phyloP scores from a whole-genome alignment of 1,139 yeast genomes.

The Geotrichum carabidarum region DNA sequence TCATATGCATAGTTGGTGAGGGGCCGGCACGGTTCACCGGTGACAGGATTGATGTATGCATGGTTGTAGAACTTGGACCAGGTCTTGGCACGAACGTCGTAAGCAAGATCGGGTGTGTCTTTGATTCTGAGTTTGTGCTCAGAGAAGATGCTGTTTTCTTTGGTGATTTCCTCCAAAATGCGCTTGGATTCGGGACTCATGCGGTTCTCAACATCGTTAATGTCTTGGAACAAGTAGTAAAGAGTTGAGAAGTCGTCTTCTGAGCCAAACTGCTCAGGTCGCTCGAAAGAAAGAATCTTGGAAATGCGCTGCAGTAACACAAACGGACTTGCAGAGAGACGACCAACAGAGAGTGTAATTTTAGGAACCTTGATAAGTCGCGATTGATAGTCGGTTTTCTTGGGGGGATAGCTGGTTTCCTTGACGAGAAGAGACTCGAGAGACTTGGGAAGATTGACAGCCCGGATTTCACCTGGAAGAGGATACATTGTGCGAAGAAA shows the following conservation, averaged over 20 bases:
- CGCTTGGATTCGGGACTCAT: slow-evolving; percentile 72
- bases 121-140: slow-evolving; percentile 30
- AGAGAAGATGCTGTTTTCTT: slow-evolving; percentile 31
- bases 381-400: slow-evolving; percentile 33
- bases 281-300: slow-evolving; percentile 62
- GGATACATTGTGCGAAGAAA: slow-evolving; percentile 65
- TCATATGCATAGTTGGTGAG: slow-evolving; percentile 34
- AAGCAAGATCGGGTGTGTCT: slow-evolving; percentile 29
- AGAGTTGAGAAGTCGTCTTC: slow-evolving; percentile 75
- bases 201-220: slow-evolving; percentile 55
- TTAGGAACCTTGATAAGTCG: slow-evolving; percentile 56
- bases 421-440: slow-evolving; percentile 49
- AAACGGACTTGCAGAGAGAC: slow-evolving; percentile 54
- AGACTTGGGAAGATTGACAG: slow-evolving; percentile 22
- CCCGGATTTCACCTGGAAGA: slow-evolving; percentile 4
- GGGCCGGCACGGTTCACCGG: slow-evolving; percentile 32
- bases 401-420: slow-evolving; percentile 38
- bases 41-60: slow-evolving; percentile 32
- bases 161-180: slow-evolving; percentile 49
- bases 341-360: slow-evolving; percentile 61
- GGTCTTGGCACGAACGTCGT: slow-evolving; percentile 44
- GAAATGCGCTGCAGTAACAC: slow-evolving; percentile 58
- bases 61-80: slow-evolving; percentile 38
- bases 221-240: slow-evolving; percentile 64
- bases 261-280: slow-evolving; percentile 63